Percentiles rank a stretch among this genome's conserved stretches.
These are phyloP conservation scores for Tulasnella sp. DNA, from an alignment of 768 basidiomycete species.

Conservation along the genomic window DNA sequence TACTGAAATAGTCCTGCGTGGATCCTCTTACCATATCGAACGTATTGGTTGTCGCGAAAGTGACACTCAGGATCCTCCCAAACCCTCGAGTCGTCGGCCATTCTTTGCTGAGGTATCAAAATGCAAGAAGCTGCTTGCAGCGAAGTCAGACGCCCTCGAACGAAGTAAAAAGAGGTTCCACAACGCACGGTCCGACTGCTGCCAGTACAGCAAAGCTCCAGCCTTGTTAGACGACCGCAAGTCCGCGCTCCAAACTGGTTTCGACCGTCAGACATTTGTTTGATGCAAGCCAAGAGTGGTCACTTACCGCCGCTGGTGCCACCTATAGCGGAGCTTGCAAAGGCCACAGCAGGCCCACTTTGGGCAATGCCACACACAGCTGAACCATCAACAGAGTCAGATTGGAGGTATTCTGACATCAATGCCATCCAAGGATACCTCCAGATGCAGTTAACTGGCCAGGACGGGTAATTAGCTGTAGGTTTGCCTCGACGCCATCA, in stretches of 20 bases:
- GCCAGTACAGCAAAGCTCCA: slow-evolving; percentile 21
- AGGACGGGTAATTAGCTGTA: background rate
- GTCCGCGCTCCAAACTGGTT: background rate
- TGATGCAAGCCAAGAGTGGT: background rate
- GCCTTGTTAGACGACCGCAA: background rate
- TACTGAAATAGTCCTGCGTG: background rate
- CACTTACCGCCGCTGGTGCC: background rate
- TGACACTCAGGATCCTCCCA: slow-evolving; percentile 1
- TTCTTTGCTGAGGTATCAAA: slow-evolving; percentile 7
- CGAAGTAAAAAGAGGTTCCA: background rate
- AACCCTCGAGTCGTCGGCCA: background rate
- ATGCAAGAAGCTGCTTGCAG: background rate
- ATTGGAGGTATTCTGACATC: background rate
- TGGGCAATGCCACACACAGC: background rate
- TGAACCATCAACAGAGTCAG: background rate
- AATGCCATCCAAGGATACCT: background rate
- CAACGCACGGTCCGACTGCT: background rate
- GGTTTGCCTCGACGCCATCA: background rate
- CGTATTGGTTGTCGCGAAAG: slow-evolving; percentile 5
- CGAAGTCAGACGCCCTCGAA: background rate
- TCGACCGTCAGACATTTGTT: background rate
- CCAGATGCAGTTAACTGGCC: background rate
- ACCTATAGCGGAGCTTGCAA: slow-evolving; percentile 15
- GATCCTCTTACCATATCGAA: background rate
- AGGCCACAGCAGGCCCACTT: background rate